Base-by-base conservation (phyloP, 306 rosid species). In the Psophocarpus tetragonolobus region DNA sequence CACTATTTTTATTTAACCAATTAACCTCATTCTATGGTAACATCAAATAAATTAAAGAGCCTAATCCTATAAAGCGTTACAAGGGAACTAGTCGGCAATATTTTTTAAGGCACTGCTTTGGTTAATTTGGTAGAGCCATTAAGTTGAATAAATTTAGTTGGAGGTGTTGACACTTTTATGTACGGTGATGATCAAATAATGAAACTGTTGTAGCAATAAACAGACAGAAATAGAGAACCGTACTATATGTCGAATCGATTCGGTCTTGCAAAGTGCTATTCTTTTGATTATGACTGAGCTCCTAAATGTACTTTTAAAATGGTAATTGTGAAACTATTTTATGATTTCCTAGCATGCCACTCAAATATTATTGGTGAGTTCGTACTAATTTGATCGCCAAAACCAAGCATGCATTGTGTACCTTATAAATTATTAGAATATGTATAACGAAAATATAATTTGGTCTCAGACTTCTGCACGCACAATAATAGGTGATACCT, bases 1-100 rank as follows among this genome's bases (percentile, higher is more conserved):
- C 76, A 83, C 75, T 79, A 70, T 73, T 73, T 81, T 53, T 67
- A 39, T 78, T 69, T 63, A 80, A 83, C 71, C 56, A 23, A 64
- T 36, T 64, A 64, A 20, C 75, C 42, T 44, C 75, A 73, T 56
- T 54, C 11, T 70, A 66, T 44, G 29, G 58, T 68, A 23, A 17
- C 76, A 50, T 67, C 36, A 39, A 50, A 77, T 48, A 8, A 39
- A 50, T 73, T 48, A 8, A 53, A 68, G 48, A 42, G 71, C 36
- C 68, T 57, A 10, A 73, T 24, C 17, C 56, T 76, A 48, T 48
- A 23, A 57, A 60, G 53, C 77, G 48, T 45, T 20, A 51, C 53
- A 58, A 39, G 51, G 42, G 50, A 75, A 68, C 18, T 35, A 29
- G 24, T 26, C 32, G 66, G 50, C 82, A 50, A 78, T 78, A 30